Evolutionary conservation across 371 early-diverging fungal genomes (phyloP).

Genomic region (Rhizopus delemar): DNA sequence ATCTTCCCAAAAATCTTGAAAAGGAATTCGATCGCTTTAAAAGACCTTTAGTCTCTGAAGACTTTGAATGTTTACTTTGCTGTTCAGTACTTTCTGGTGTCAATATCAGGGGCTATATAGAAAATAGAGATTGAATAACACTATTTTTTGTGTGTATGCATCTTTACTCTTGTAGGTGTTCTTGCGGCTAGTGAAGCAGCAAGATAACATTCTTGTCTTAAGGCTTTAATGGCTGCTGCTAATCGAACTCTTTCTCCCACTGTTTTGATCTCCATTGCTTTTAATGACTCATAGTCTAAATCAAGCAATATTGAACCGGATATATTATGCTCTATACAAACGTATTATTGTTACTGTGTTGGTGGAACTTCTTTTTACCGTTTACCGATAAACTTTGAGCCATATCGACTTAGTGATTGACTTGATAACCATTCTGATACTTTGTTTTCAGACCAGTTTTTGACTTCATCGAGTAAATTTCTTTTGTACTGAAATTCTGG

Average conservation of each 20-base stretch:
- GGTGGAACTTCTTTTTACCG: neutral
- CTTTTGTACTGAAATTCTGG: slow-evolving; percentile 32
- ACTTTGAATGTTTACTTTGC: slow-evolving; percentile 36
- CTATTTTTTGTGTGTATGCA: neutral
- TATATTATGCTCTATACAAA: slow-evolving; percentile 65
- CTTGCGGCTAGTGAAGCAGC: slow-evolving; percentile 34
- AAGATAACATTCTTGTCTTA: slow-evolving; percentile 66
- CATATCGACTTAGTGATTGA: slow-evolving; percentile 70
- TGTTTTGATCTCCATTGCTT: slow-evolving; percentile 79
- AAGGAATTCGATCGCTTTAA: slow-evolving; percentile 53
- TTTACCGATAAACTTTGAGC: slow-evolving; percentile 64
- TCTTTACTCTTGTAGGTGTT: slow-evolving; percentile 21
- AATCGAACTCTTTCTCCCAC: slow-evolving; percentile 86
- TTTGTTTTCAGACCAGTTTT: slow-evolving; percentile 68
- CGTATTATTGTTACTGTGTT: slow-evolving; percentile 1
- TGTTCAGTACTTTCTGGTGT: slow-evolving; percentile 28
- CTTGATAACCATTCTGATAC: slow-evolving; percentile 80
- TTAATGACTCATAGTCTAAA: slow-evolving; percentile 77
- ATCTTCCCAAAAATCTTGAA: slow-evolving; percentile 48
- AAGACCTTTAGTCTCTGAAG: slow-evolving; percentile 43
- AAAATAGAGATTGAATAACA: neutral
- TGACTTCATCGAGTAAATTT: slow-evolving; percentile 54
- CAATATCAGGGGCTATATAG: neutral
- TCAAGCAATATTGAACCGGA: slow-evolving; percentile 81
- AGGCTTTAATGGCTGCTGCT: slow-evolving; percentile 69